phyloP scores from a whole-genome alignment of 2,329 filamentous ascomycete genomes.

The Pseudogymnoascus sp. region DNA sequence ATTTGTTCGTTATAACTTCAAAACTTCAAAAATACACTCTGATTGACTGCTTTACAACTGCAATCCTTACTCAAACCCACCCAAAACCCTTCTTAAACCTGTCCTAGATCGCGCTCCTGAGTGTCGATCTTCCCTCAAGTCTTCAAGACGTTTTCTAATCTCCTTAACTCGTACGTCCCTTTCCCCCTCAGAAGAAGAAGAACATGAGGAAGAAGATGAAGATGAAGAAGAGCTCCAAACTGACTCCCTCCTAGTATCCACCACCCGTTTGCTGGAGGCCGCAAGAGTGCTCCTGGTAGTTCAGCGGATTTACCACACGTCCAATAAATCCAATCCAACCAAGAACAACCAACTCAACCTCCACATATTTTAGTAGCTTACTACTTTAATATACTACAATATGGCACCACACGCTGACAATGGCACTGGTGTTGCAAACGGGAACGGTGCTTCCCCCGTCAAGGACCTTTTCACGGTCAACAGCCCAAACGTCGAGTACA shows the following conservation, averaged over 20 bases:
- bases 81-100: not conserved
- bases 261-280: conserved; percentile 94
- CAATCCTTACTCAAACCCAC: conserved; percentile 10
- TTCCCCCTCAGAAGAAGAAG: conserved; percentile 11
- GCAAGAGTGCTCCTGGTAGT: conserved; percentile 81
- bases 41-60: not conserved
- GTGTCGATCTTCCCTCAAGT: conserved; percentile 36
- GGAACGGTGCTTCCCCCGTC: conserved; percentile 49
- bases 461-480: conserved; percentile 74
- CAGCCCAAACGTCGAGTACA: conserved; percentile 90
- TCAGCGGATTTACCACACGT: conserved; percentile 62
- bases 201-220: conserved; percentile 10
- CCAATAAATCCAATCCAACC: conserved; percentile 40
- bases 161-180: conserved; percentile 79
- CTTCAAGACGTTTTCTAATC: conserved; percentile 98
- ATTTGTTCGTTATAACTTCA: not conserved
- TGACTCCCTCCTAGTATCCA: conserved; percentile 57
- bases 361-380: conserved; percentile 8
- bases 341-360: conserved; percentile 24
- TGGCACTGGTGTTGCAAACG: conserved; percentile 49
- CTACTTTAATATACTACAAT: conserved; percentile 24
- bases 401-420: conserved; percentile 91
- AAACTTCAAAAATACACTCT: not conserved
- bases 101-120: conserved; percentile 24
- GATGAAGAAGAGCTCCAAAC: conserved; percentile 10